phyloP scores from a whole-genome alignment of 2,329 filamentous ascomycete genomes.

The Cladosporium sp. region DNA sequence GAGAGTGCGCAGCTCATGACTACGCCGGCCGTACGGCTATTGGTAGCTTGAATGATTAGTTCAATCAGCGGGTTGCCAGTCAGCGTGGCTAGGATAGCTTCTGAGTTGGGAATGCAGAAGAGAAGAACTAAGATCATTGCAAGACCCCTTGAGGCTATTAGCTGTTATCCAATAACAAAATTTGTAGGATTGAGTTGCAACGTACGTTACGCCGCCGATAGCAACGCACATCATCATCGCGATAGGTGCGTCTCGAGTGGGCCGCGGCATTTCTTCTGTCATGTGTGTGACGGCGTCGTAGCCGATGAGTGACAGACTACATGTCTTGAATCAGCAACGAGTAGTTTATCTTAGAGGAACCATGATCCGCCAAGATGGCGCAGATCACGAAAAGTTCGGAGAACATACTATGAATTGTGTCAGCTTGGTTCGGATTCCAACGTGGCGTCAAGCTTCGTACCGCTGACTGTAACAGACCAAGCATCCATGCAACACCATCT shows the following conservation, averaged over 20 bases:
- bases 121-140: slow-evolving; percentile 23
- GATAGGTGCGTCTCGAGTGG: background rate
- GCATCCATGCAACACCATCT: slow-evolving; percentile 58
- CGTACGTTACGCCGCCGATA: slow-evolving; percentile 4
- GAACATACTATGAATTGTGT: background rate
- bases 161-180: background rate
- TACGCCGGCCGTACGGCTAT: slow-evolving; percentile 32
- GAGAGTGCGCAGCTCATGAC: slow-evolving; percentile 30
- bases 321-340: background rate
- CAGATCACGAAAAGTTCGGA: no score
- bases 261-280: slow-evolving; percentile 7
- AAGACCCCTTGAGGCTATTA: slow-evolving; percentile 8
- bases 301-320: background rate
- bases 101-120: slow-evolving; percentile 28
- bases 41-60: slow-evolving; percentile 28
- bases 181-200: background rate
- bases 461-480: slow-evolving; percentile 53
- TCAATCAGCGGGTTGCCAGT: slow-evolving; percentile 26
- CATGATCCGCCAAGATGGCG: background rate
- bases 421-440: no score
- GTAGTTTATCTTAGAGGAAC: no score
- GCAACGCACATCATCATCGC: slow-evolving; percentile 4
- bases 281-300: background rate
- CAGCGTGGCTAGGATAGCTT: slow-evolving; percentile 22
- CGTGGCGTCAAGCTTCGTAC: background rate